phyloP scores from a whole-genome alignment of 2,329 filamentous ascomycete species.

The Escovopsis weberi region DNA sequence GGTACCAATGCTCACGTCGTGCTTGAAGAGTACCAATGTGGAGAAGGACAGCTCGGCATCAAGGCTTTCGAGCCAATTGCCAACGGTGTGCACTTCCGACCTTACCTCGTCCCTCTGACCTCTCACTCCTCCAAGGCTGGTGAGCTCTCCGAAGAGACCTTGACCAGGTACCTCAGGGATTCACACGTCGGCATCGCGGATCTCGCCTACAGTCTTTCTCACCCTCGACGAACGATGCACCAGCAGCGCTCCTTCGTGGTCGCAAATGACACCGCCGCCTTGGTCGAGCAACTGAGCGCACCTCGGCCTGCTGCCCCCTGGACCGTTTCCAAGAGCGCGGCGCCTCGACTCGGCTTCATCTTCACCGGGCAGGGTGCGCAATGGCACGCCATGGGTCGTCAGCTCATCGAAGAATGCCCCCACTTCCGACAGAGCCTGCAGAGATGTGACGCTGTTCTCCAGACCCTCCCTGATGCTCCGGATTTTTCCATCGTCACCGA shows the following conservation, averaged over 20 bases:
- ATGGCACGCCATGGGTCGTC: slow-evolving; percentile 17
- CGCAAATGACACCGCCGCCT: slow-evolving; percentile 5
- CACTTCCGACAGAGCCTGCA: slow-evolving; percentile 2
- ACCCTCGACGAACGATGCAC: slow-evolving; percentile 9
- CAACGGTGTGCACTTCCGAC: neutral
- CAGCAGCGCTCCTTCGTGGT: slow-evolving; percentile 12
- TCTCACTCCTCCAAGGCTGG: slow-evolving; percentile 10
- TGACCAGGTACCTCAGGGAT: slow-evolving; percentile 7
- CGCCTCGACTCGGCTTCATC: slow-evolving; percentile 5
- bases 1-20: slow-evolving; percentile 3
- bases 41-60: neutral
- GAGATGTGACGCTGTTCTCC: slow-evolving; percentile 14
- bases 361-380: slow-evolving; percentile 22
- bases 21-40: slow-evolving; percentile 8
- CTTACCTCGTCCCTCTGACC: slow-evolving; percentile 11
- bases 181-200: slow-evolving; percentile 7
- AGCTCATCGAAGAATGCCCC: neutral
- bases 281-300: slow-evolving; percentile 8
- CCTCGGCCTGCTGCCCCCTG: slow-evolving; percentile 9
- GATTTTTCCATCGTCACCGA: slow-evolving; percentile 17
- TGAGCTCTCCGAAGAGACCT: slow-evolving; percentile 9
- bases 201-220: slow-evolving; percentile 11
- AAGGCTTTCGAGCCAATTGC: slow-evolving; percentile 5
- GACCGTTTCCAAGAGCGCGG: slow-evolving; percentile 4
- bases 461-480: slow-evolving; percentile 8